Evolutionary conservation across 805 yeast species (phyloP), one percentile per base, ranked within the genome.

Genomic region (Kazachstania kunashirensis): DNA sequence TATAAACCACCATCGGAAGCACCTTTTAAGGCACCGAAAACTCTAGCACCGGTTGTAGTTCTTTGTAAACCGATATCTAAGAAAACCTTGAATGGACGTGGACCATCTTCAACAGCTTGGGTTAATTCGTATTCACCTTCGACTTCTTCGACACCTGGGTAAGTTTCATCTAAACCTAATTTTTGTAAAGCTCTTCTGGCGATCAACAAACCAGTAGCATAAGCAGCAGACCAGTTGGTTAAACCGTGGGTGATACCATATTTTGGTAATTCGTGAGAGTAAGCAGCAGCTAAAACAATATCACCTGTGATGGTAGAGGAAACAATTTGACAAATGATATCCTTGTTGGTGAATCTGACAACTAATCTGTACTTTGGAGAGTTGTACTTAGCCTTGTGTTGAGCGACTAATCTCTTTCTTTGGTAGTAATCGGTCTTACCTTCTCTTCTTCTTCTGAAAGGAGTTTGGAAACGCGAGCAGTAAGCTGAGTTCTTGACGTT

Each of bases 351-450:
- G 92, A 92, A 84, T 79, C 98, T 86, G 54, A 92, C 96, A 53
- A 92, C 98, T 64, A 92, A 78, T 81, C 98, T 88, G 84, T 89
- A 92, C 79, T 92, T 92, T 73, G 98, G 98, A 66, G 96, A 68
- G 82, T 78, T 80, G 94, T 92, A 92, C 79, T 92, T 92, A 68
- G 96, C 96, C 88, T 92, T 92, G 92, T 89, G 96, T 77, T 92
- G 98, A 63, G 96, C 77, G 64, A 92, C 92, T 66, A 92, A 77
- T 77, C 97, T 86, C 95, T 92, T 92, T 81, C 98, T 88, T 71
- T 92, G 96, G 80, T 88, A 92, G 94, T 88, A 92, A 71, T 92
- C 98, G 67, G 98, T 92, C 80, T 92, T 92, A 76, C 98, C 98
- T 76, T 92, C 96, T 70, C 94, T 84, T 83, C 98, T 84, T 80